phyloP scores from a whole-genome alignment of 139 green algal species.

The Coccomyxa sp. region DNA sequence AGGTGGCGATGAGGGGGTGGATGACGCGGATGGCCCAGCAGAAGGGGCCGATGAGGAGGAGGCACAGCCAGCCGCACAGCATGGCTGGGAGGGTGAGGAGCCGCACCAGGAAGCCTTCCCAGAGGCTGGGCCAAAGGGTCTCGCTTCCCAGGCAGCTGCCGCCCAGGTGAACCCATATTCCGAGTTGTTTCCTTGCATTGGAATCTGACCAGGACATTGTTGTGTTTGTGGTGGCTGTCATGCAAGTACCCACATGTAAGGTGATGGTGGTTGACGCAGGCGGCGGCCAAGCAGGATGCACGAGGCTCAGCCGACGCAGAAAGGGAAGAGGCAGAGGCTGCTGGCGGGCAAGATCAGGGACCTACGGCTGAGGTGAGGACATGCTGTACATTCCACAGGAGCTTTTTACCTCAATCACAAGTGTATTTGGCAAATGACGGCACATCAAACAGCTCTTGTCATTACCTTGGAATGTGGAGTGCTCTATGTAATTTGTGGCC shows the following conservation, averaged over 20 bases:
- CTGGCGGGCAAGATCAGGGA: background rate
- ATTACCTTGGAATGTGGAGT: too few relatives aligned
- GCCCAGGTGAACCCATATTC: constrained; percentile 3
- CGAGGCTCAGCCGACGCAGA: constrained; percentile 23
- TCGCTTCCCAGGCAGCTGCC: constrained; percentile 33
- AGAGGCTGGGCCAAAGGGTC: constrained; percentile 49
- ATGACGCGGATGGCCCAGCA: background rate
- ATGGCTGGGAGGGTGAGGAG: constrained; percentile 6
- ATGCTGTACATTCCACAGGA: background rate
- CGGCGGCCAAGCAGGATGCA: constrained; percentile 4
- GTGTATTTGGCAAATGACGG: too few relatives aligned
- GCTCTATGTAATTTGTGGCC: too few relatives aligned
- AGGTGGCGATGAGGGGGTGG: constrained; percentile 4
- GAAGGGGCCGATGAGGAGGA: constrained; percentile 9
- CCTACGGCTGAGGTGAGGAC: background rate
- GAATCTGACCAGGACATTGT: background rate
- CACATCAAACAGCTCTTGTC: too few relatives aligned
- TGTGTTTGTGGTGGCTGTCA: background rate
- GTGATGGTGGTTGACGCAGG: background rate
- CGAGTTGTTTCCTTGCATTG: background rate
- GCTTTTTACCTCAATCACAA: too few relatives aligned
- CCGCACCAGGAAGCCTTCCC: constrained; percentile 14
- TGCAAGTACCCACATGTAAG: too few relatives aligned
- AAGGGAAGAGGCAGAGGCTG: constrained; percentile 9
- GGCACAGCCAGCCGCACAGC: constrained; percentile 4